A percentile compares a stretch with the other conserved stretches of the same genome.
These are phyloP conservation scores for Plasmodium blacklocki DNA, from an alignment of 169 alveolate genomes.

Conservation along the genomic window DNA sequence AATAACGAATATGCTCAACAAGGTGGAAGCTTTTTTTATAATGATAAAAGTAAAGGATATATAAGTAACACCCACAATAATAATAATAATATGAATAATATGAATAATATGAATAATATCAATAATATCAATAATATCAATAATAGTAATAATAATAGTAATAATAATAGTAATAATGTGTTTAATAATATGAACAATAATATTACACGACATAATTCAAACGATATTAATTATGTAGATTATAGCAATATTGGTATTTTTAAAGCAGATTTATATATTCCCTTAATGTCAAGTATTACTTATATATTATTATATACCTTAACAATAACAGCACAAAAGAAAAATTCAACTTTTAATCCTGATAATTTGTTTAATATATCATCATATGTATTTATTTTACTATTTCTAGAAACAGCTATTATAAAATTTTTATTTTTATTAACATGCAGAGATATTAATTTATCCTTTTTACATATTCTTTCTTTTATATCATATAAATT, in stretches of 20 bases:
- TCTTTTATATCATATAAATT: slow-evolving; percentile 57
- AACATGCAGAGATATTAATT: slow-evolving; percentile 45
- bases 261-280: slow-evolving; percentile 64
- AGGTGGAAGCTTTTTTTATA: slow-evolving; percentile 5
- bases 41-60: slow-evolving; percentile 3
- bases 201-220: slow-evolving; percentile 25
- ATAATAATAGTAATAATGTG: neutral
- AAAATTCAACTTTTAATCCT: slow-evolving; percentile 39
- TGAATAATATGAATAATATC: neutral
- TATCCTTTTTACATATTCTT: slow-evolving; percentile 48
- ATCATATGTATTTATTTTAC: slow-evolving; percentile 44
- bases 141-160: neutral
- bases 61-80: neutral
- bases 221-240: slow-evolving; percentile 47
- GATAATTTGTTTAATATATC: slow-evolving; percentile 52
- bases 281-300: slow-evolving; percentile 48
- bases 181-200: neutral
- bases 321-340: slow-evolving; percentile 41
- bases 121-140: neutral
- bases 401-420: slow-evolving; percentile 48
- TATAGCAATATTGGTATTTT: slow-evolving; percentile 55
- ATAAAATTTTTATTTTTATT: slow-evolving; percentile 34
- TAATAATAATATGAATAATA: slow-evolving; percentile 1
- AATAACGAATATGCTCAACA: neutral
- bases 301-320: slow-evolving; percentile 42